A percentile compares a stretch with the other conserved stretches of the same genome.
Evolutionary conservation across 2,329 filamentous ascomycete genomes (phyloP).

Genomic region (Fusarium caatingaense): DNA sequence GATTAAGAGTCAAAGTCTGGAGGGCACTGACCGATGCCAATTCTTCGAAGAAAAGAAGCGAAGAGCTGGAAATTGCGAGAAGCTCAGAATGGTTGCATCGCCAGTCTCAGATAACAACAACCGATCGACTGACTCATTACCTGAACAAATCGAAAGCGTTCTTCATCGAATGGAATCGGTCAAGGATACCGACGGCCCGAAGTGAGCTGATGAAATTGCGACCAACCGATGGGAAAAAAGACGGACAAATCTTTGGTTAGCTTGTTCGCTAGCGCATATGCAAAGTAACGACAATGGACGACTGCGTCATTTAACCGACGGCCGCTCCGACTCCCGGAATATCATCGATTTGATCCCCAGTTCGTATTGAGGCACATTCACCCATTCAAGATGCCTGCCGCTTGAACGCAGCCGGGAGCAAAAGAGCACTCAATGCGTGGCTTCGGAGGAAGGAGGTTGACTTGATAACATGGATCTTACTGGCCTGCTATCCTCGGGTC

Average conservation of each 20-base stretch:
- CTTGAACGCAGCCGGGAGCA: not conserved
- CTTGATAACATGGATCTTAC: not conserved
- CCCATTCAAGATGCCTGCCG: not conserved
- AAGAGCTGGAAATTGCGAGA: not conserved
- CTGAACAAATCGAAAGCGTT: not conserved
- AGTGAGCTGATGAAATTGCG: constrained; percentile 35
- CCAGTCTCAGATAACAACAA: not conserved
- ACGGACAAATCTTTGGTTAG: constrained; percentile 15
- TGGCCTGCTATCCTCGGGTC: not conserved
- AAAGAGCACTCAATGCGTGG: not conserved
- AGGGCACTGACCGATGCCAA: constrained; percentile 6
- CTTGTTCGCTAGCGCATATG: not conserved
- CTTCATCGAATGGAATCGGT: constrained; percentile 11
- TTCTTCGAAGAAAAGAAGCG: not conserved
- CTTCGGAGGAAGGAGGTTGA: not conserved
- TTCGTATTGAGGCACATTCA: not conserved
- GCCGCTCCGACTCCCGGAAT: constrained; percentile 45
- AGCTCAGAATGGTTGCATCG: not conserved
- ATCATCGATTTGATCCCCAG: constrained; percentile 36
- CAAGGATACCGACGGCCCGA: constrained; percentile 43
- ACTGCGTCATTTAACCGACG: constrained; percentile 44
- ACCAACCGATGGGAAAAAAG: constrained; percentile 40
- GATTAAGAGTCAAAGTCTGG: constrained; percentile 30
- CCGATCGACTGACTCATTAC: not conserved
- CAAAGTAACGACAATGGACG: not conserved